A percentile compares a stretch with the other conserved stretches of the same genome.
Evolutionary conservation across 2,329 filamentous ascomycete species (phyloP).

Genomic region (Cylindrodendrum hubeiense): DNA sequence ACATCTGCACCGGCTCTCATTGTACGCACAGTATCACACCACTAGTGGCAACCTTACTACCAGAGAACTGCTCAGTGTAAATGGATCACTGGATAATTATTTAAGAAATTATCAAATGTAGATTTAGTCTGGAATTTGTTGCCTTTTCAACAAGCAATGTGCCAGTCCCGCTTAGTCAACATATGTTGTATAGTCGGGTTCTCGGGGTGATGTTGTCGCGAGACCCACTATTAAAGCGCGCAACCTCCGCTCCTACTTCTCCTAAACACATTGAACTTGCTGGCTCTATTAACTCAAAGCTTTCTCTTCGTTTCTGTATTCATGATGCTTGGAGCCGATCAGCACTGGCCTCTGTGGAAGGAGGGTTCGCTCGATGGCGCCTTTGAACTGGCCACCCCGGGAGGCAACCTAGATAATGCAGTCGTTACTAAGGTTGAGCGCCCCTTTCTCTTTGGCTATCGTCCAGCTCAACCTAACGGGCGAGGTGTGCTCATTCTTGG

Average conservation of each 20-base stretch:
- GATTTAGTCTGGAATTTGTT: too few relatives aligned
- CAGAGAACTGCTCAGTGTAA: too few relatives aligned
- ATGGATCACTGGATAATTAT: too few relatives aligned
- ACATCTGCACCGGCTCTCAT: too few relatives aligned
- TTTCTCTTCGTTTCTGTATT: neutral
- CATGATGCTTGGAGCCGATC: constrained; percentile 26
- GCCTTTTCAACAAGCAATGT: too few relatives aligned
- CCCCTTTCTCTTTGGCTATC: constrained; percentile 37
- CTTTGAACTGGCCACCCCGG: constrained; percentile 28
- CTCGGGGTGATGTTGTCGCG: constrained; percentile 38
- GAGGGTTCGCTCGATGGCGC: constrained; percentile 24
- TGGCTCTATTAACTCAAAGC: neutral
- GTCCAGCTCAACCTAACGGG: constrained; percentile 29
- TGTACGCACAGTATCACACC: too few relatives aligned
- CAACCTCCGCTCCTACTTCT: neutral
- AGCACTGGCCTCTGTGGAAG: constrained; percentile 33
- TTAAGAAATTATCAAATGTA: too few relatives aligned
- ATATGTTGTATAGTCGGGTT: constrained; percentile 11
- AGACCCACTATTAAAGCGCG: constrained; percentile 21
- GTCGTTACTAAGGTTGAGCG: constrained; percentile 33
- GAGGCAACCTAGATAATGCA: constrained; percentile 21
- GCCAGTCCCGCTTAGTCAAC: neutral
- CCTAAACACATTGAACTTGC: neutral
- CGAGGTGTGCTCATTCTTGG: constrained; percentile 34
- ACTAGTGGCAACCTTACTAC: too few relatives aligned